A percentile compares a stretch with the other conserved stretches of the same genome.
Evolutionary conservation across 2,329 filamentous ascomycete genomes (phyloP).

Genomic region (Clarireedia hainanense): DNA sequence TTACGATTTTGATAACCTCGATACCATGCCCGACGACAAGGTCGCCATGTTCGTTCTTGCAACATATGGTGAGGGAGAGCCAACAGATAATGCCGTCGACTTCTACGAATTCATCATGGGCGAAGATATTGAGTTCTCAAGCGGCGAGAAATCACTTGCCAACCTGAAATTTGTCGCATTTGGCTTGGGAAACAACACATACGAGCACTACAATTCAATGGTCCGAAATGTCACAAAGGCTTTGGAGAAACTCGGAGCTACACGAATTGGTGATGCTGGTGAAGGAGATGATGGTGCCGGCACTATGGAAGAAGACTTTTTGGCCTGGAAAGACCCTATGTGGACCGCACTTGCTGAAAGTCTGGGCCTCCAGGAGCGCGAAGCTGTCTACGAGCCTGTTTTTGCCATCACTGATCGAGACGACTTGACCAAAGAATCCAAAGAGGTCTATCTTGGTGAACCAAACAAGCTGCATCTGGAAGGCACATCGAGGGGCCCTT

Average conservation of each 20-base stretch:
- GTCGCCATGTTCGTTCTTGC: conserved; percentile 91
- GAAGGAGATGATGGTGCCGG: conserved; percentile 97
- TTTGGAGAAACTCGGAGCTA: conserved; percentile 73
- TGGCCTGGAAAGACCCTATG: conserved; percentile 99
- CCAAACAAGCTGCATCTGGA: conserved; percentile 95
- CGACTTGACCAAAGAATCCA: conserved; percentile 63
- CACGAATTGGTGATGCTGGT: conserved; percentile 77
- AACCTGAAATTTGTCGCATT: conserved; percentile 93
- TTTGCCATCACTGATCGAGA: conserved; percentile 76
- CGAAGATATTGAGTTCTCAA: conserved; percentile 75
- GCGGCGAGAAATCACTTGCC: conserved; percentile 62
- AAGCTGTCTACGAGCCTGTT: conserved; percentile 89
- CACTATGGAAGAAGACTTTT: conserved; percentile 99
- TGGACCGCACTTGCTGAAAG: conserved; percentile 77
- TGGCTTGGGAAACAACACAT: conserved; percentile 97
- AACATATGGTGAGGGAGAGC: conserved; percentile 96
- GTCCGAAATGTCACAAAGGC: conserved; percentile 83
- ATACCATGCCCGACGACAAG: conserved; percentile 82
- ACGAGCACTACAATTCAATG: conserved; percentile 99
- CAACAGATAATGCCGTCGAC: conserved; percentile 96
- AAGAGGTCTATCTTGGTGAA: conserved; percentile 88
- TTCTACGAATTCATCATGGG: conserved; percentile 93
- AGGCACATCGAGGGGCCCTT: conserved; percentile 75
- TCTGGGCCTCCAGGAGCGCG: conserved; percentile 88
- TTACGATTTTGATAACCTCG: conserved; percentile 92